Percentiles rank a stretch among this genome's conserved stretches.
Conservation (phyloP, 163 green algal genomes). For the Smithsoniella earleae region DNA sequence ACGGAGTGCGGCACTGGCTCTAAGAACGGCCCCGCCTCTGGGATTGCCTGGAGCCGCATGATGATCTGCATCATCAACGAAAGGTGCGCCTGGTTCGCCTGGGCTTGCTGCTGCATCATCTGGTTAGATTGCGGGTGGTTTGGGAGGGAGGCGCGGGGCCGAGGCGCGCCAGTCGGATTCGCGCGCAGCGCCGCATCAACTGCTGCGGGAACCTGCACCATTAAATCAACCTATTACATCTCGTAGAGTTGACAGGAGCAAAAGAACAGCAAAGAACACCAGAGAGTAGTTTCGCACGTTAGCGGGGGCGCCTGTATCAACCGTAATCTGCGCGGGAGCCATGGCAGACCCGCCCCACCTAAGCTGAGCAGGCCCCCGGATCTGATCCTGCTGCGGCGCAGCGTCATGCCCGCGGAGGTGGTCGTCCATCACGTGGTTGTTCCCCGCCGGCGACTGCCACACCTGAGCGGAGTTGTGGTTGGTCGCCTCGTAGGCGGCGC, state of each 20-base stretch:
- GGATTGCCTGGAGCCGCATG: slow-evolving; percentile 2
- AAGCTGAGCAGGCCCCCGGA: background rate
- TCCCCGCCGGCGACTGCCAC: background rate
- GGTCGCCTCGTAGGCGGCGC: background rate
- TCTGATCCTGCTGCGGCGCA: slow-evolving; percentile 3
- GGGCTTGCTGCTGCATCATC: background rate
- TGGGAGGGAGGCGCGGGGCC: background rate
- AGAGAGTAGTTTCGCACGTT: background rate
- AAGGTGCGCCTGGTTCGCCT: background rate
- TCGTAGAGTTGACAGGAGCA: background rate
- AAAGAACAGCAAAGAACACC: background rate
- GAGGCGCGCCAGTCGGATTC: background rate
- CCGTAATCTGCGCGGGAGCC: background rate
- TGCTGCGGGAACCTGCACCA: background rate
- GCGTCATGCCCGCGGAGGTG: background rate
- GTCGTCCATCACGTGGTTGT: too few species aligned
- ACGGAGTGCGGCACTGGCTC: slow-evolving; percentile 14
- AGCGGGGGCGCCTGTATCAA: background rate
- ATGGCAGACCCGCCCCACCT: background rate
- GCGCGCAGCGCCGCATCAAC: background rate
- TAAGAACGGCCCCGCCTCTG: slow-evolving; percentile 4
- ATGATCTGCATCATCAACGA: background rate
- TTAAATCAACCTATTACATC: background rate
- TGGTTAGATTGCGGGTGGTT: background rate
- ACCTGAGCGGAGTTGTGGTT: background rate